Conservation (phyloP, 2,329 filamentous ascomycete species). For the Aspergillus tamarii region DNA sequence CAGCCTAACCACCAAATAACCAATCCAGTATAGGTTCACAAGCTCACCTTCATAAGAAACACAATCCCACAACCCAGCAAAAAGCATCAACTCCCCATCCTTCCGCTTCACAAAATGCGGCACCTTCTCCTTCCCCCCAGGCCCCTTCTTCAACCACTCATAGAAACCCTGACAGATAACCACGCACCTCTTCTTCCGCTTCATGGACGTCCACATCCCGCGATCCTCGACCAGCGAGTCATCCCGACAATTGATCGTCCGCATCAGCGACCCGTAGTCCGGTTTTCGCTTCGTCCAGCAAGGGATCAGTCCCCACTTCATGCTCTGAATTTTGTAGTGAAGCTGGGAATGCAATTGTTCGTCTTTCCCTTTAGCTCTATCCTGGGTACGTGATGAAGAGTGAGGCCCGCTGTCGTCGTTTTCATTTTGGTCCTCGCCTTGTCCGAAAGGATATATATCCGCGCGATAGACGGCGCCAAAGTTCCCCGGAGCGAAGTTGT, state of each 20-base stretch:
- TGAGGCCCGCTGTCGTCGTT: conserved; percentile 8
- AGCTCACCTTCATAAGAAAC: conserved; percentile 73
- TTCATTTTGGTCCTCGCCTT: conserved; percentile 18
- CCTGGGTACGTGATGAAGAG: background rate
- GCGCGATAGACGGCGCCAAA: conserved; percentile 85
- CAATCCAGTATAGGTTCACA: background rate
- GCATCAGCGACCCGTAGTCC: conserved; percentile 75
- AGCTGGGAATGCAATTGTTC: conserved; percentile 19
- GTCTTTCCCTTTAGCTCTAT: conserved; percentile 2
- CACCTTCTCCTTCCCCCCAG: conserved; percentile 73
- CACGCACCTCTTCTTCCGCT: conserved; percentile 83
- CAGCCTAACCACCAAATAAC: background rate
- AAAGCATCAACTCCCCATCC: conserved; percentile 82
- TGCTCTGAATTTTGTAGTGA: conserved; percentile 79
- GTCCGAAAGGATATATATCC: conserved; percentile 53
- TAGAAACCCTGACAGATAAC: conserved; percentile 92
- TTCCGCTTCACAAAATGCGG: conserved; percentile 82
- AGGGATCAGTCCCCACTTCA: conserved; percentile 95
- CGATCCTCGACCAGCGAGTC: conserved; percentile 76
- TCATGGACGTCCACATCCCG: conserved; percentile 93
- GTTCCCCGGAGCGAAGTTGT: conserved; percentile 91
- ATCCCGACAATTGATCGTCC: conserved; percentile 93
- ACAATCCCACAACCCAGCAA: conserved; percentile 91
- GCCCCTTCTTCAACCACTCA: conserved; percentile 85
- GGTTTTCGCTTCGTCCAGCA: conserved; percentile 89